Conservation (phyloP, 495 filamentous ascomycete species). For the Copromyces sp. region DNA sequence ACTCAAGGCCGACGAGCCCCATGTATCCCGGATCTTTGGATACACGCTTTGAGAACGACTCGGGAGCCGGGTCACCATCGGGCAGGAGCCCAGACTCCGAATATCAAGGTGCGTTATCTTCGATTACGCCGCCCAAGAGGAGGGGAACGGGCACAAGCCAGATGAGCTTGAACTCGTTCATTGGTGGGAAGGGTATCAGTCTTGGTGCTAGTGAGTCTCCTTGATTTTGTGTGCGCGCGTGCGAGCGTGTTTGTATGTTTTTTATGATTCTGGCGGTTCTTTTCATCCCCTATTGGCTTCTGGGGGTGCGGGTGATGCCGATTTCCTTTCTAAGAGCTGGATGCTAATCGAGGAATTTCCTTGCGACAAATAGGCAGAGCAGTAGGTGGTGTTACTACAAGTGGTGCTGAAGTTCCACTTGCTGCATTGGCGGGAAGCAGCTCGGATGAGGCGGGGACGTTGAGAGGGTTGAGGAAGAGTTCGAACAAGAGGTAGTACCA, state of each 20-base stretch:
- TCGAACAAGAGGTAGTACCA: not conserved
- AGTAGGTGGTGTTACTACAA: conserved; percentile 14
- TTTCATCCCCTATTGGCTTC: not conserved
- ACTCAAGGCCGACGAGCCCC: not conserved
- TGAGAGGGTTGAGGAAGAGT: not conserved
- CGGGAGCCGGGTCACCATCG: not conserved
- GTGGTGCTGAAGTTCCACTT: conserved; percentile 1
- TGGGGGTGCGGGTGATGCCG: not conserved
- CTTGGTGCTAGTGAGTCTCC: conserved; percentile 20
- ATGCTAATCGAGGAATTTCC: not conserved
- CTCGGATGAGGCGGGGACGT: conserved; percentile 3
- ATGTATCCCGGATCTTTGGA: not conserved
- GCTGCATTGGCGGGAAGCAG: conserved; percentile 3
- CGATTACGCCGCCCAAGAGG: conserved; percentile 3
- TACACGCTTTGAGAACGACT: not conserved
- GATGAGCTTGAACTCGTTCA: conserved; percentile 18
- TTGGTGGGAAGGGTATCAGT: conserved; percentile 22
- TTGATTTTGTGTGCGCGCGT: not conserved
- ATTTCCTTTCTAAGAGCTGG: not conserved
- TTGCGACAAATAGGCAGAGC: conserved; percentile 5
- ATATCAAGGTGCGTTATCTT: not conserved
- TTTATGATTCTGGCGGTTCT: not conserved
- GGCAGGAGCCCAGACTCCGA: not conserved
- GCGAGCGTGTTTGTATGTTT: not conserved
- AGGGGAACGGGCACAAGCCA: conserved; percentile 13